Evolutionary conservation across 805 yeast species (phyloP).

Genomic region (Candida tibetensis): DNA sequence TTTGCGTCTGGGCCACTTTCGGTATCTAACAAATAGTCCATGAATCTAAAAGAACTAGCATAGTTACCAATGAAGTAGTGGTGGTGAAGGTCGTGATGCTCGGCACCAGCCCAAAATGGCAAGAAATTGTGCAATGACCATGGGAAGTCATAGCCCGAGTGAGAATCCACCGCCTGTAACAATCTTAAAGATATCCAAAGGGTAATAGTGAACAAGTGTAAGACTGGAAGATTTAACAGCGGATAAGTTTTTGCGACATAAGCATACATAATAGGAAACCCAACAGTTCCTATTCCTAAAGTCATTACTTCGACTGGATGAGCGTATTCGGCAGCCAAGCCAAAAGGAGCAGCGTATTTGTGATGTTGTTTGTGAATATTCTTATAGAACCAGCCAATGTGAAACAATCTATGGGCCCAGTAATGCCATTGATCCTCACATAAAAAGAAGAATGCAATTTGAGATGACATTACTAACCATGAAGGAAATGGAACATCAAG

Average conservation of each 20-base stretch:
- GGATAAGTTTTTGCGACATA: slow-evolving; percentile 36
- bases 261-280: slow-evolving; percentile 56
- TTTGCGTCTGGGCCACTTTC: slow-evolving; percentile 58
- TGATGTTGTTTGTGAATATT: slow-evolving; percentile 61
- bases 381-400: slow-evolving; percentile 54
- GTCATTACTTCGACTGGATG: slow-evolving; percentile 59
- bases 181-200: slow-evolving; percentile 53
- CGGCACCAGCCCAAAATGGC: slow-evolving; percentile 69
- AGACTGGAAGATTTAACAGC: slow-evolving; percentile 21
- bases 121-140: slow-evolving; percentile 54
- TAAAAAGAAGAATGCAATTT: slow-evolving; percentile 49
- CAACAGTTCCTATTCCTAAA: slow-evolving; percentile 59
- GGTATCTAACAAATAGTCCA: slow-evolving; percentile 51
- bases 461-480: slow-evolving; percentile 37
- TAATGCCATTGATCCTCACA: slow-evolving; percentile 61
- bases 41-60: slow-evolving; percentile 58
- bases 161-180: slow-evolving; percentile 60
- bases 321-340: slow-evolving; percentile 60
- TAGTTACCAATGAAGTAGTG: slow-evolving; percentile 59
- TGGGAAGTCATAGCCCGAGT: slow-evolving; percentile 62
- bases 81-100: slow-evolving; percentile 60
- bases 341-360: slow-evolving; percentile 61
- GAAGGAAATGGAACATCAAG: slow-evolving; percentile 55
- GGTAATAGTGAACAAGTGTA: slow-evolving; percentile 54
- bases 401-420: slow-evolving; percentile 57